Evolutionary conservation across 2,329 filamentous ascomycete genomes (phyloP).

Genomic region (Aspergillus chevalieri): DNA sequence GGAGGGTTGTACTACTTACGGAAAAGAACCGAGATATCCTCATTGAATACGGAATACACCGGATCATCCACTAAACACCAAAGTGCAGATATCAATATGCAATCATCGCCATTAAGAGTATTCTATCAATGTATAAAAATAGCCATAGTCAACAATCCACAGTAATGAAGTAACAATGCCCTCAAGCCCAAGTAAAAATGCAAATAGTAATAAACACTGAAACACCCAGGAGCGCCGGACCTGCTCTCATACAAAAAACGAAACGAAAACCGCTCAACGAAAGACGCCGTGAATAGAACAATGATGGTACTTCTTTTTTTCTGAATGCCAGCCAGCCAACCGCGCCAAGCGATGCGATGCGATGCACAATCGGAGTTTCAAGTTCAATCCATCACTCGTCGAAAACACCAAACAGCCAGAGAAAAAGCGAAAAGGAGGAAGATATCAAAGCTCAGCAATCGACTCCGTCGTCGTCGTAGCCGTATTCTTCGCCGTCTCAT

Average conservation of each 20-base stretch:
- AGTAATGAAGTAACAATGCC: neutral
- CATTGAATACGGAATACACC: neutral
- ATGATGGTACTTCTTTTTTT: neutral
- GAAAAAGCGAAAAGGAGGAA: neutral
- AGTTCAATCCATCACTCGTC: neutral
- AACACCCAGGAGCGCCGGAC: neutral
- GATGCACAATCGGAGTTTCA: neutral
- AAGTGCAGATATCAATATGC: neutral
- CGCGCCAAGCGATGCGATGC: neutral
- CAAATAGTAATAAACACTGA: neutral
- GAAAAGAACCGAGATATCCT: no score
- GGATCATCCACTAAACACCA: neutral
- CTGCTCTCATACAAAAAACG: conserved; percentile 1
- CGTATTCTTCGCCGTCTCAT: conserved; percentile 42
- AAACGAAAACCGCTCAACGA: conserved; percentile 7
- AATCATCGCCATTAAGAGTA: conserved; percentile 1
- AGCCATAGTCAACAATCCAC: neutral
- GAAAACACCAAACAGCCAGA: neutral
- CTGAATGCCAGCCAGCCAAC: neutral
- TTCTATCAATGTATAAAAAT: conserved; percentile 3
- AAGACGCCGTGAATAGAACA: conserved; percentile 1
- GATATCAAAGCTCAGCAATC: conserved; percentile 28
- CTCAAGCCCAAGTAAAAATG: neutral
- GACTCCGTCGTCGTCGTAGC: conserved; percentile 30
- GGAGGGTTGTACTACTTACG: no score